These are phyloP conservation scores for Colletotrichum theobromicola DNA, from an alignment of 2,329 filamentous ascomycete species.

Conservation along the genomic window DNA sequence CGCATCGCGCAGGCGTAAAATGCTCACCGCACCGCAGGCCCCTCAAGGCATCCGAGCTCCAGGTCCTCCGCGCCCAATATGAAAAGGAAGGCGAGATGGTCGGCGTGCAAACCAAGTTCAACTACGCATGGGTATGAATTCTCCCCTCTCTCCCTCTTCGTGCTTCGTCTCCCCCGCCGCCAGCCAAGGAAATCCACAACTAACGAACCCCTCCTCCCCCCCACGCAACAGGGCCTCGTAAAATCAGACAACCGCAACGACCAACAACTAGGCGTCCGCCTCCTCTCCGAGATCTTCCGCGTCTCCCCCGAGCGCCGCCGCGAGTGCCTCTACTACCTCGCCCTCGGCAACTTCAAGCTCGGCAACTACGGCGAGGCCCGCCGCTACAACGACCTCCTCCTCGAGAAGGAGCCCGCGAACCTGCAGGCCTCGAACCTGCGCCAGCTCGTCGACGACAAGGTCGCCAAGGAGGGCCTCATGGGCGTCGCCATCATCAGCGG, in stretches of 20 bases:
- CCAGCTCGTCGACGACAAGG: conserved; percentile 91
- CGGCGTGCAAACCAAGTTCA: conserved; percentile 98
- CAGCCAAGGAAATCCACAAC: not conserved
- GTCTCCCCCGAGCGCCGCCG: conserved; percentile 89
- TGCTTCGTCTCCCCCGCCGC: not conserved
- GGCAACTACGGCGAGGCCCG: conserved; percentile 96
- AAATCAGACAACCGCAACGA: conserved; percentile 86
- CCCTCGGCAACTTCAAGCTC: conserved; percentile 96
- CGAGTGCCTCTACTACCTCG: conserved; percentile 98
- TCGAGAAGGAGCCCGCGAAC: conserved; percentile 91
- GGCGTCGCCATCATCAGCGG: conserved; percentile 95
- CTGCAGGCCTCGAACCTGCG: conserved; percentile 88
- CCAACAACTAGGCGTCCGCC: conserved; percentile 91
- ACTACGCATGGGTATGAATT: conserved; percentile 89
- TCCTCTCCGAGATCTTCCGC: conserved; percentile 97
- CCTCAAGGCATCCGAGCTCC: conserved; percentile 88
- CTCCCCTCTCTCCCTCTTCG: not conserved
- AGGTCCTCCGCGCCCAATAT: conserved; percentile 91
- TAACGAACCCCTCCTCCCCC: not conserved
- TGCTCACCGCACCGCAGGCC: conserved; percentile 59
- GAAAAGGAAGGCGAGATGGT: conserved; percentile 98
- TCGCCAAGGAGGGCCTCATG: conserved; percentile 90
- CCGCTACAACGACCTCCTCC: conserved; percentile 89
- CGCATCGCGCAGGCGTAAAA: not conserved
- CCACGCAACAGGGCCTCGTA: conserved; percentile 85